phyloP scores from a whole-genome alignment of 2,329 filamentous ascomycete species.

The Dothistroma pini region DNA sequence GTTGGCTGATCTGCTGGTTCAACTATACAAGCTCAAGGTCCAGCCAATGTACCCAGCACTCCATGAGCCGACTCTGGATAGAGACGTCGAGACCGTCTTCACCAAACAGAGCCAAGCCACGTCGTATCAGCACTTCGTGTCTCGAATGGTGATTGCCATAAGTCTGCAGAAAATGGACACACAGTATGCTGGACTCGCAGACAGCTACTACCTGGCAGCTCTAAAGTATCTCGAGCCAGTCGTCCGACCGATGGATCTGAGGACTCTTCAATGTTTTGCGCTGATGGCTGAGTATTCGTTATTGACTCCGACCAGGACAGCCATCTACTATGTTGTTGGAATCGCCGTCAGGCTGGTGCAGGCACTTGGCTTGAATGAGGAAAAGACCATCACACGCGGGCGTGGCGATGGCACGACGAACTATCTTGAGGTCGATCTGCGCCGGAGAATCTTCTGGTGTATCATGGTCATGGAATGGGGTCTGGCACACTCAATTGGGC shows the following conservation, averaged over 20 bases:
- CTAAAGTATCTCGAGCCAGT: constrained; percentile 79
- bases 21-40: constrained; percentile 83
- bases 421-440: constrained; percentile 79
- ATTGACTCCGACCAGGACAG: constrained; percentile 84
- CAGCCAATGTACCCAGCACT: constrained; percentile 84
- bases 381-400: constrained; percentile 73
- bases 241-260: constrained; percentile 82
- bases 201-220: constrained; percentile 90
- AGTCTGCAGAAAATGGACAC: constrained; percentile 88
- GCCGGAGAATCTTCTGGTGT: constrained; percentile 82
- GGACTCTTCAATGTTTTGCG: constrained; percentile 83
- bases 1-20: constrained; percentile 73
- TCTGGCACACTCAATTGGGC: constrained; percentile 80
- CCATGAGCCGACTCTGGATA: constrained; percentile 74
- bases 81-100: constrained; percentile 78
- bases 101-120: constrained; percentile 48
- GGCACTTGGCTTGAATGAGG: constrained; percentile 80
- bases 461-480: constrained; percentile 85
- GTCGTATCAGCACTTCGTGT: constrained; percentile 82
- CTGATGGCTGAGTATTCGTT: constrained; percentile 89
- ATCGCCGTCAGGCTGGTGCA: constrained; percentile 84
- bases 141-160: constrained; percentile 90
- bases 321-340: constrained; percentile 89
- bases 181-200: constrained; percentile 86
- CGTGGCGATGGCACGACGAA: constrained; percentile 60